Conservation (phyloP, 1,139 yeast species). For the Yamadazyma membranifaciens region DNA sequence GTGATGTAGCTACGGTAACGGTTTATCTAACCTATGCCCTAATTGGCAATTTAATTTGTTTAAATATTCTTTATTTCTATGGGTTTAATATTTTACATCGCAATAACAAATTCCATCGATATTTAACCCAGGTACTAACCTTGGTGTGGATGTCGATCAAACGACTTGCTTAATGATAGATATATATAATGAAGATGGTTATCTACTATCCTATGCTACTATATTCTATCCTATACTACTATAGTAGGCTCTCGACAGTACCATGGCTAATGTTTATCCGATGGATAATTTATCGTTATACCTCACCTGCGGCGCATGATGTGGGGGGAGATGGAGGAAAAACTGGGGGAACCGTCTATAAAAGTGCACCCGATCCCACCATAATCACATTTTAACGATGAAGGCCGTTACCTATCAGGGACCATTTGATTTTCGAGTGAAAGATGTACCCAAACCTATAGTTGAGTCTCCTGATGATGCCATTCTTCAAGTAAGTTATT, state of each 20-base stretch:
- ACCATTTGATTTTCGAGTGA: slow-evolving; percentile 43
- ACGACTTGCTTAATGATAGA: background rate
- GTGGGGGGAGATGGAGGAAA: too few species aligned
- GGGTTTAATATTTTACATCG: slow-evolving; percentile 6
- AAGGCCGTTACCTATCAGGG: slow-evolving; percentile 58
- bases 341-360: too few species aligned
- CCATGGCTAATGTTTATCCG: too few species aligned
- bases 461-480: slow-evolving; percentile 45
- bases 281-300: too few species aligned
- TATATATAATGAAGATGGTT: background rate
- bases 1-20: slow-evolving; percentile 21
- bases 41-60: slow-evolving; percentile 29
- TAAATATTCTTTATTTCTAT: slow-evolving; percentile 23
- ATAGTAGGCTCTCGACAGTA: too few species aligned
- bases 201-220: too few species aligned
- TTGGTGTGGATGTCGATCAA: slow-evolving; percentile 8
- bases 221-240: too few species aligned
- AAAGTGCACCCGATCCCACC: too few species aligned
- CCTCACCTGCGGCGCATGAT: too few species aligned
- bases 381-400: too few species aligned
- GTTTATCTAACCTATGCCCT: slow-evolving; percentile 28
- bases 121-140: slow-evolving; percentile 1
- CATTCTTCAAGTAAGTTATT: slow-evolving; percentile 49
- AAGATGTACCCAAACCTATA: slow-evolving; percentile 43
- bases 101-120: slow-evolving; percentile 3